Conservation (phyloP, 345 rosid genomes). For the Trapa bicornis region DNA sequence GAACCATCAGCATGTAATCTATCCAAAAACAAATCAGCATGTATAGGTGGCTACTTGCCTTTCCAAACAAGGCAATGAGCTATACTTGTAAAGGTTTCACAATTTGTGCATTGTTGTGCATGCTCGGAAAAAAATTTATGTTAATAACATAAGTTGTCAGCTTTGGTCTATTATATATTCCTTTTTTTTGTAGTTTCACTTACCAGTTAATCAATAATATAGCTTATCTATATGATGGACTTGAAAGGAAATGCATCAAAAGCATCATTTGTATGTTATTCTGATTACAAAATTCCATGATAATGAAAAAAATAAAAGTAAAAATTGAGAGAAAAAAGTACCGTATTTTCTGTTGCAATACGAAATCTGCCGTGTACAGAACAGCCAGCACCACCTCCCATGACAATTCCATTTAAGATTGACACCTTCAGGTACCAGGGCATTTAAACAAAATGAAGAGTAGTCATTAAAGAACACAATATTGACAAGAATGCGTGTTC, state of each 20-base stretch:
- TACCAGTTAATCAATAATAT: neutral
- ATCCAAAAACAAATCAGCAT: neutral
- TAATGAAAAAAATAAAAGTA: neutral
- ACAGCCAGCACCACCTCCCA: slow-evolving; percentile 84
- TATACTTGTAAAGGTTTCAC: neutral
- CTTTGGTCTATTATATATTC: neutral
- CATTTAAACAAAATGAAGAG: neutral
- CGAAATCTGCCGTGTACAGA: slow-evolving; percentile 71
- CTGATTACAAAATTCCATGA: neutral
- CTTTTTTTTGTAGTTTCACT: neutral
- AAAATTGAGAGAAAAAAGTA: slow-evolving; percentile 9
- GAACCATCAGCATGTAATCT: neutral
- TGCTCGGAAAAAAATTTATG: neutral
- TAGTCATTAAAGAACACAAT: neutral
- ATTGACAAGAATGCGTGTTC: neutral
- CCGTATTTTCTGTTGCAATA: slow-evolving; percentile 70
- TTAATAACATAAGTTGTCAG: neutral
- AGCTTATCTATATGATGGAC: neutral
- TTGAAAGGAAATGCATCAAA: neutral
- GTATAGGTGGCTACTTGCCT: neutral
- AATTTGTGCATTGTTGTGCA: neutral
- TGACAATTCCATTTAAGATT: slow-evolving; percentile 64
- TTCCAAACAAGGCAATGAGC: neutral
- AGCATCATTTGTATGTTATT: neutral
- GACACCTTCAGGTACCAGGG: slow-evolving; percentile 39